phyloP scores from a whole-genome alignment of 208 protist genomes.

The Leishmania tropica region DNA sequence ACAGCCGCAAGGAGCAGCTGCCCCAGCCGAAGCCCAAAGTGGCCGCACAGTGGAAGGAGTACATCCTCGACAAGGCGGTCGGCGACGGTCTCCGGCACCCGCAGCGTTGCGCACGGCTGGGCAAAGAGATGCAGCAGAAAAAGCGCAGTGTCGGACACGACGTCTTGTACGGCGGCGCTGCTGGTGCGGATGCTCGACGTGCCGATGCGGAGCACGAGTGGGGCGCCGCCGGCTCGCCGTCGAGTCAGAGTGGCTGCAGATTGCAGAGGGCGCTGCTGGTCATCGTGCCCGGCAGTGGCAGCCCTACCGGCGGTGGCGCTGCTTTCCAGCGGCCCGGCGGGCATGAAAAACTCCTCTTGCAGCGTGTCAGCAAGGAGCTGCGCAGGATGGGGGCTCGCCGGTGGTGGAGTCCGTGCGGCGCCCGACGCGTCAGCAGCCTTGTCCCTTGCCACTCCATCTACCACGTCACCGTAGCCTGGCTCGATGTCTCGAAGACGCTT shows the following conservation, averaged over 20 bases:
- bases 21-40: conserved; percentile 45
- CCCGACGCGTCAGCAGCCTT: neutral
- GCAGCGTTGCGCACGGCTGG: conserved; percentile 62
- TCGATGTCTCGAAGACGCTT: neutral
- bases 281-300: neutral
- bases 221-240: conserved; percentile 6
- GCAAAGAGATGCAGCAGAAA: conserved; percentile 73
- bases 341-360: conserved; percentile 23
- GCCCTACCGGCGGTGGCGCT: neutral
- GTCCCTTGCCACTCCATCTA: neutral
- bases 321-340: conserved; percentile 1
- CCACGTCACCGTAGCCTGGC: neutral
- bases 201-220: conserved; percentile 24
- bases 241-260: neutral
- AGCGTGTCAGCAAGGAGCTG: conserved; percentile 14
- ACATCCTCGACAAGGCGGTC: conserved; percentile 45
- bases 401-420: neutral
- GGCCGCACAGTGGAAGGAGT: conserved; percentile 40
- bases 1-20: conserved; percentile 53
- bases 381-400: conserved; percentile 1
- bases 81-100: conserved; percentile 29
- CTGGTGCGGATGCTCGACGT: conserved; percentile 16
- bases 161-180: conserved; percentile 36
- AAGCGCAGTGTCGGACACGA: conserved; percentile 54
- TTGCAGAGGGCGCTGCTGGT: neutral